phyloP scores from a whole-genome alignment of 2,329 filamentous ascomycete species.

The Pseudogymnoascus sp. region DNA sequence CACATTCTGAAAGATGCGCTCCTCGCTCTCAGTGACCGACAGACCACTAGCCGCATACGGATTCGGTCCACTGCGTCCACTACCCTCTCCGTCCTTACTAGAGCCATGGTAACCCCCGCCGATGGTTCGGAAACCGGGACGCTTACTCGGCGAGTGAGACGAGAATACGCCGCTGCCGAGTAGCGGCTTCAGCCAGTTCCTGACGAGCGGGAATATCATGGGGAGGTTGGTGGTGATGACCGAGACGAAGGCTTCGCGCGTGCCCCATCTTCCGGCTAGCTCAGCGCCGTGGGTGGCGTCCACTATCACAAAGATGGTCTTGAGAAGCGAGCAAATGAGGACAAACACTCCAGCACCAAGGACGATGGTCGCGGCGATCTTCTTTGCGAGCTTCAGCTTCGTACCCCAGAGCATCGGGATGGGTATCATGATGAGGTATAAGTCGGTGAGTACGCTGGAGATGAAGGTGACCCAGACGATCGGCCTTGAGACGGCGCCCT shows the following conservation, averaged over 20 bases:
- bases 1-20: slow-evolving; percentile 36
- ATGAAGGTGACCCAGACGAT: slow-evolving; percentile 44
- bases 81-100: slow-evolving; percentile 23
- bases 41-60: slow-evolving; percentile 29
- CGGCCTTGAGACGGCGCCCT: slow-evolving; percentile 35
- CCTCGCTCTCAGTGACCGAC: slow-evolving; percentile 36
- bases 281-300: slow-evolving; percentile 31
- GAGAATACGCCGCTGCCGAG: slow-evolving; percentile 32
- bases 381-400: slow-evolving; percentile 40
- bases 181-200: slow-evolving; percentile 31
- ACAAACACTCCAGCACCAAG: slow-evolving; percentile 50
- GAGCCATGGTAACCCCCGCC: slow-evolving; percentile 28
- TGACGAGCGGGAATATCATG: slow-evolving; percentile 39
- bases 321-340: slow-evolving; percentile 45
- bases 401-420: slow-evolving; percentile 45
- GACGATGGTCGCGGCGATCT: slow-evolving; percentile 43
- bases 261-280: slow-evolving; percentile 32
- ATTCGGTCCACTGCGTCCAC: slow-evolving; percentile 28
- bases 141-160: slow-evolving; percentile 32
- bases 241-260: slow-evolving; percentile 31
- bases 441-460: slow-evolving; percentile 47
- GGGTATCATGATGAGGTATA: slow-evolving; percentile 42
- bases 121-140: slow-evolving; percentile 34
- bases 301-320: slow-evolving; percentile 41
- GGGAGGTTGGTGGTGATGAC: slow-evolving; percentile 33